Percentiles rank a stretch among this genome's conserved stretches.
Conservation (phyloP, 2,329 filamentous ascomycete species). For the Nothophaeocryptopus gaeumannii region DNA sequence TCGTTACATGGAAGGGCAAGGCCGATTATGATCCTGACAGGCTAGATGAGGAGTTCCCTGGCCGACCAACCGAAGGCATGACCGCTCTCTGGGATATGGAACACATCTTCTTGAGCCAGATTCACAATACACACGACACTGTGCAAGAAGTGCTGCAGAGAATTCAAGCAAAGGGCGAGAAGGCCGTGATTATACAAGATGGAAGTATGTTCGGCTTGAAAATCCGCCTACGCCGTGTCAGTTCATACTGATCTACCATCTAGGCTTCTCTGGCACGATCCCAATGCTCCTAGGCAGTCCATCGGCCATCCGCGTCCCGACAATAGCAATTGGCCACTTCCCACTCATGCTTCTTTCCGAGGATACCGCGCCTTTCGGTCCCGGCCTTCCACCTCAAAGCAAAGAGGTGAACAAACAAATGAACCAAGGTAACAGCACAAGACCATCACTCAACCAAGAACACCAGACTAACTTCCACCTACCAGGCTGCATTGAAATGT, state of each 20-base stretch:
- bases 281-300: conserved; percentile 6
- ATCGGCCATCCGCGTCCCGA: conserved; percentile 7
- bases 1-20: conserved; percentile 31
- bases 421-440: conserved; percentile 9
- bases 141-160: conserved; percentile 7
- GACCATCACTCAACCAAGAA: no score
- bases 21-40: conserved; percentile 27
- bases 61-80: conserved; percentile 24
- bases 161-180: not conserved
- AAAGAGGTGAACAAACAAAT: conserved; percentile 36
- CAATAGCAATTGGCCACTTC: conserved; percentile 20
- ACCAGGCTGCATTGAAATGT: conserved; percentile 12
- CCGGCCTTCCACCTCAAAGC: conserved; percentile 42
- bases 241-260: not conserved
- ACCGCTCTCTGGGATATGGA: conserved; percentile 12
- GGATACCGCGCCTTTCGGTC: conserved; percentile 41
- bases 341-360: conserved; percentile 40
- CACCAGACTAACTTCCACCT: no score
- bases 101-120: conserved; percentile 3
- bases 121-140: conserved; percentile 5
- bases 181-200: conserved; percentile 7
- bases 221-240: no score
- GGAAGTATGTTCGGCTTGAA: not conserved
- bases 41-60: conserved; percentile 26
- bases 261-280: conserved; percentile 1